A percentile compares a stretch with the other conserved stretches of the same genome.
These are phyloP conservation scores for Gossypium gossypioides DNA, from an alignment of 441 rosid species.

Conservation along the genomic window DNA sequence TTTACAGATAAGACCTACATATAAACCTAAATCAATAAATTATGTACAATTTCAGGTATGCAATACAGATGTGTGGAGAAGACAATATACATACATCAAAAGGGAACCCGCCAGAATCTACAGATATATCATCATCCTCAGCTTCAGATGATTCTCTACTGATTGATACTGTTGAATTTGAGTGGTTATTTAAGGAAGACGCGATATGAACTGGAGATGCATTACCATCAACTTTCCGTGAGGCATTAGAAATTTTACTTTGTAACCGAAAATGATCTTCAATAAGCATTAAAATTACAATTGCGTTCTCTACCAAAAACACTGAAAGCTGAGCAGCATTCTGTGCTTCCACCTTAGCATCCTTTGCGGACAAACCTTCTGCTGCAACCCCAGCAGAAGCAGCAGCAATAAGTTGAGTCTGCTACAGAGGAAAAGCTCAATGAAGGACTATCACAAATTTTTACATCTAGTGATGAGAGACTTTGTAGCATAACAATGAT, in stretches of 20 bases:
- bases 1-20: neutral
- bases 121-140: constrained; percentile 47
- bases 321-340: constrained; percentile 98
- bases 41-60: neutral
- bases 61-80: constrained; percentile 12
- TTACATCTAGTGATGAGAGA: constrained; percentile 3
- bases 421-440: constrained; percentile 31
- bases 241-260: constrained; percentile 71
- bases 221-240: constrained; percentile 44
- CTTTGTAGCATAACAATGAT: neutral
- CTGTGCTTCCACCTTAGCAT: constrained; percentile 83
- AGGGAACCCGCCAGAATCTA: constrained; percentile 62
- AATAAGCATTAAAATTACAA: constrained; percentile 95
- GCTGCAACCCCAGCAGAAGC: constrained; percentile 99
- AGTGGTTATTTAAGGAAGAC: constrained; percentile 42
- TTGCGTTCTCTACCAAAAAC: constrained; percentile 95
- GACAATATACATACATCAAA: constrained; percentile 65
- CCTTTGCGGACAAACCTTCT: constrained; percentile 80
- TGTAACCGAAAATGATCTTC: constrained; percentile 98
- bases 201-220: constrained; percentile 73
- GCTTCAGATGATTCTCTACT: constrained; percentile 52
- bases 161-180: constrained; percentile 29
- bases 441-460: constrained; percentile 18
- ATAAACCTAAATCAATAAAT: neutral
- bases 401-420: constrained; percentile 99